These are phyloP conservation scores for Papiliotrema laurentii DNA, from an alignment of 1,284 basidiomycete species.

Conservation along the genomic window DNA sequence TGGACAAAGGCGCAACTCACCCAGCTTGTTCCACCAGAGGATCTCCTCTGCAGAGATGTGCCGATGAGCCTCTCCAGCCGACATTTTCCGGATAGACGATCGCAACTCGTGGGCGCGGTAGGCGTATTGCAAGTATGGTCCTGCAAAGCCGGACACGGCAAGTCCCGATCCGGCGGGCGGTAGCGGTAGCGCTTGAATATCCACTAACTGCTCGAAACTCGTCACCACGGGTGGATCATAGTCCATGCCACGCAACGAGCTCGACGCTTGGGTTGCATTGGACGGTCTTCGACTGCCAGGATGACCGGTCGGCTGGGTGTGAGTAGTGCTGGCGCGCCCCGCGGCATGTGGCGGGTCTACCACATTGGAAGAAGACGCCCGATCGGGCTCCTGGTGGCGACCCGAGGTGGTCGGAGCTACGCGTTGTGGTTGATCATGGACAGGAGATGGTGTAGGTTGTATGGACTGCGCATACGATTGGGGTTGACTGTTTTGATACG, in stretches of 20 bases:
- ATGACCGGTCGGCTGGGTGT: neutral
- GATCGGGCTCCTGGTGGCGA: neutral
- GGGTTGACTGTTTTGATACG: neutral
- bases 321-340: neutral
- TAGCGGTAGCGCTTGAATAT: constrained; percentile 8
- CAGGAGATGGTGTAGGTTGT: neutral
- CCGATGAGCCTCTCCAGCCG: constrained; percentile 8
- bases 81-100: constrained; percentile 9
- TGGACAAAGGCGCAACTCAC: neutral
- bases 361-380: neutral
- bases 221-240: constrained; percentile 4
- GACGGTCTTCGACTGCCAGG: neutral
- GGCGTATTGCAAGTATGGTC: constrained; percentile 9
- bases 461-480: neutral
- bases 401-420: neutral
- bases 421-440: no score
- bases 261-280: neutral
- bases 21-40: constrained; percentile 13
- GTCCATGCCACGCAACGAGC: neutral
- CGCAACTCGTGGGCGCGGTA: constrained; percentile 16
- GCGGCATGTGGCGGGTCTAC: neutral
- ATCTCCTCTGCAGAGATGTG: constrained; percentile 10
- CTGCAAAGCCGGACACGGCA: neutral
- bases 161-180: constrained; percentile 1
- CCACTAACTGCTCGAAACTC: constrained; percentile 10